phyloP scores from a whole-genome alignment of 495 filamentous ascomycete species.

The Pyrenopolyporus hunteri region DNA sequence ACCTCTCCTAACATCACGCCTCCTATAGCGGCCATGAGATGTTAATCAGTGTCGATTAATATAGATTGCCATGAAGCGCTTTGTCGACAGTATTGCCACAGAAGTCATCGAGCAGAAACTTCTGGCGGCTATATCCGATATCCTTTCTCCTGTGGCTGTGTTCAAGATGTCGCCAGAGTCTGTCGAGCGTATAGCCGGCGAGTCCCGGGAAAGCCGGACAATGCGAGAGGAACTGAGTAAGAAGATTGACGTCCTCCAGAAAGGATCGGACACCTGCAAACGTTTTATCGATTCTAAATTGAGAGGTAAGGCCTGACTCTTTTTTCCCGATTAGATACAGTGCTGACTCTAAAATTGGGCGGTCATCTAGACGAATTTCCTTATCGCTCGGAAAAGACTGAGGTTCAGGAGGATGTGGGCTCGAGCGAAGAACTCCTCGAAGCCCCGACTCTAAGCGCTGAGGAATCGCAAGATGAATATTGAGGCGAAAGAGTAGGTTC shows the following conservation, averaged over 20 bases:
- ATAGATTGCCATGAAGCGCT: slow-evolving; percentile 65
- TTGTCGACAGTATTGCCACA: slow-evolving; percentile 66
- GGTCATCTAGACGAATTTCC: slow-evolving; percentile 1
- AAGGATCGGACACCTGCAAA: slow-evolving; percentile 58
- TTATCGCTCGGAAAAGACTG: not conserved
- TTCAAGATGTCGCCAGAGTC: slow-evolving; percentile 44
- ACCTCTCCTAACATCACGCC: slow-evolving; percentile 18
- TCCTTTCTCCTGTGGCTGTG: slow-evolving; percentile 44
- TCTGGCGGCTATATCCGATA: slow-evolving; percentile 49
- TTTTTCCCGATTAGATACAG: not conserved
- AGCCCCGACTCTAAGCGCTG: not conserved
- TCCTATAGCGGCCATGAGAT: not conserved
- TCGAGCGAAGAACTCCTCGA: not conserved
- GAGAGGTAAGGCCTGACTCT: slow-evolving; percentile 4
- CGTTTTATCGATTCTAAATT: slow-evolving; percentile 41
- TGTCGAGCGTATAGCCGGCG: slow-evolving; percentile 60
- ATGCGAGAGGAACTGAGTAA: slow-evolving; percentile 58
- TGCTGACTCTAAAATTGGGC: not conserved
- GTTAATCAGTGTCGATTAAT: slow-evolving; percentile 20
- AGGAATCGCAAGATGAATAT: slow-evolving; percentile 1
- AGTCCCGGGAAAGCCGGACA: slow-evolving; percentile 56
- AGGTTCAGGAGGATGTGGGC: not conserved
- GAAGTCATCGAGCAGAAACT: slow-evolving; percentile 66
- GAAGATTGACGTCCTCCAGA: slow-evolving; percentile 57
- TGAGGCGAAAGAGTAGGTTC: not conserved